Conservation (phyloP, 176 grass and related monocot species). For the Secale cereale region DNA sequence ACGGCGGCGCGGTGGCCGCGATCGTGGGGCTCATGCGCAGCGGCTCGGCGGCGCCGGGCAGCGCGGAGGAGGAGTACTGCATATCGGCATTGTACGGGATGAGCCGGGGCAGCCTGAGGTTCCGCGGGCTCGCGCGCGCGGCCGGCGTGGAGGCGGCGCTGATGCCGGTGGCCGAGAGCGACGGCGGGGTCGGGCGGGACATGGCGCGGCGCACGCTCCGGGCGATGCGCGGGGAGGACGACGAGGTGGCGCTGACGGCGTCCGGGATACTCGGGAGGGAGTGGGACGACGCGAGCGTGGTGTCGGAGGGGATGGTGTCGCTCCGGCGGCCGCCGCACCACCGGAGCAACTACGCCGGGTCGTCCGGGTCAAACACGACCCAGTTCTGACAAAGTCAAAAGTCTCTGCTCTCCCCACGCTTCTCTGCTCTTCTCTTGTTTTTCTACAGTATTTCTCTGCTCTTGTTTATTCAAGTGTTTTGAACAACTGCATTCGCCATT, state of each 20-base stretch:
- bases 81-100: slow-evolving; percentile 59
- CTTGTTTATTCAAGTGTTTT: not conserved
- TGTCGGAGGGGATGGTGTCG: slow-evolving; percentile 58
- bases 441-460: not conserved
- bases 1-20: slow-evolving; percentile 57
- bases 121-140: slow-evolving; percentile 69
- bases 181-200: slow-evolving; percentile 41
- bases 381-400: slow-evolving; percentile 55
- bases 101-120: slow-evolving; percentile 70
- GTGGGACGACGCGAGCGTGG: slow-evolving; percentile 44
- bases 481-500: not conserved
- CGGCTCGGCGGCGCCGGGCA: slow-evolving; percentile 12
- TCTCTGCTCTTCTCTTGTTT: too few species aligned
- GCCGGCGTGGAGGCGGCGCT: slow-evolving; percentile 58
- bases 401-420: not conserved
- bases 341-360: slow-evolving; percentile 31
- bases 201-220: slow-evolving; percentile 65
- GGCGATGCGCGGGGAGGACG: slow-evolving; percentile 63
- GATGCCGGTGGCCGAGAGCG: slow-evolving; percentile 41
- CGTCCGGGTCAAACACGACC: slow-evolving; percentile 50
- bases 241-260: slow-evolving; percentile 11
- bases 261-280: slow-evolving; percentile 4
- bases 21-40: slow-evolving; percentile 46
- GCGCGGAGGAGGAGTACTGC: slow-evolving; percentile 66
- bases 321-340: slow-evolving; percentile 45